Base-by-base conservation (phyloP, 169 alveolate genomes). In the Plasmodium falciparum region DNA sequence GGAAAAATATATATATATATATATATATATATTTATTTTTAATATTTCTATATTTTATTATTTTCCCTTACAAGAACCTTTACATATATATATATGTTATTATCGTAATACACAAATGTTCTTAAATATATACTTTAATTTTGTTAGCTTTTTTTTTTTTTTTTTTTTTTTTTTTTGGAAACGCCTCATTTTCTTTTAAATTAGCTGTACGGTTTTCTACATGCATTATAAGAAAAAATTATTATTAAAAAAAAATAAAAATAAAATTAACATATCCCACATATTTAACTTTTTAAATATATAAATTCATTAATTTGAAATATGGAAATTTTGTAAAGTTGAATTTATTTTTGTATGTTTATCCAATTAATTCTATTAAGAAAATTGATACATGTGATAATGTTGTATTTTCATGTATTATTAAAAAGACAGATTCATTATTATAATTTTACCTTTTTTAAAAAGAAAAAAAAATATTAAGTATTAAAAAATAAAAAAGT, bases 101-200 rank as follows among this genome's bases (percentile, higher is more conserved):
- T 59, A 15, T 47, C 47, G 7, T 67, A 29, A 54, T 49, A 63
- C 39, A 66, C 47, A 66, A 17, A 49, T 66, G 74, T 11, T 54
- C 26, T 66, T 15, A 26, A n/a, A 47, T 66, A 33, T 71, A 63
- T 22, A 8, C 65, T 15, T 56, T 56, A 15, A 15, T 56, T 56
- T 56, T 56, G 17, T 56, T 56, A 56, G 52, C 72, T 72, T 72
- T 56, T 74, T 74, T 15, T 43, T 74, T 74, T 50, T 58, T 74
- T 74, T 49, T 13, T 56, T 9, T 59, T 58, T 59, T 50, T 58
- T 24, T 20, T 22, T 15, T 3, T 43, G 58, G 88, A 73, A 74
- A 26, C 56, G 11, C 50, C 33, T 47, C 6, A 15, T 15, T 74
- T 11, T 13, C 65, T 26, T 67, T 39, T 5, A 7, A 39, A 9